Evolutionary conservation across 2,329 filamentous ascomycete species (phyloP), one percentile per base, ranked within the genome.

Genomic region (Tolypocladium endophyticum): DNA sequence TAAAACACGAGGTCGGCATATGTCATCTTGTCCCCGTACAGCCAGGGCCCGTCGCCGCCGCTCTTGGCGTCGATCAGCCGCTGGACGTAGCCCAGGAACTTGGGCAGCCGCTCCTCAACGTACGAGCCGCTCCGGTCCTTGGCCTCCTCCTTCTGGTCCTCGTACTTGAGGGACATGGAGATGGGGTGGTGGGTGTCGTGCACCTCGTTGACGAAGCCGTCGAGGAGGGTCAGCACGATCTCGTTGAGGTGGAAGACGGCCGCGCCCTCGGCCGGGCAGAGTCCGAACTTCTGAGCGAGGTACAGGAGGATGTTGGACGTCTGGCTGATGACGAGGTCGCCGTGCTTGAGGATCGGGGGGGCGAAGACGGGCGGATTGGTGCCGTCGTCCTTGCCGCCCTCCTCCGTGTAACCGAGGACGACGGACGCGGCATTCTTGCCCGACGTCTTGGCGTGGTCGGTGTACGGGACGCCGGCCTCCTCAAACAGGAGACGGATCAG

Each of bases 111-210:
- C 52, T 76, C 79, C 58, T 79, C 73, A 11, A 85, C 75, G 60
- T 86, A 90, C 59, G 85, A 79, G 50, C 75, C 75, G 11, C 82
- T 79, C 62, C 79, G 81, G 61, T 77, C 78, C 67, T 85, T 73
- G 20, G 85, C 78, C 69, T 90, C 89, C 0, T 78, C 75, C 70
- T 87, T 90, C 73, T 93, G 89, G 33, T 92, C 87, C 67, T 91
- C 87, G 66, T 92, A 93, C 70, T 86, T 88, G 5, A 81, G 69
- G 1, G 71, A 69, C 0, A 75, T 68, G 1, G 82, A 79, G 57
- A 90, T 75, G 1, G 89, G 89, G 67, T 93, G 89, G 70, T 93
- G 89, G 33, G 83, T 85, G 66, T 92, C 87, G 69, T 92, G 89
- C 0, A 84, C 71, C 73, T 92, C 89, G 64, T 87, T 85, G 67